phyloP scores from a whole-genome alignment of 768 basidiomycete species.

The Boletus reticuloceps region DNA sequence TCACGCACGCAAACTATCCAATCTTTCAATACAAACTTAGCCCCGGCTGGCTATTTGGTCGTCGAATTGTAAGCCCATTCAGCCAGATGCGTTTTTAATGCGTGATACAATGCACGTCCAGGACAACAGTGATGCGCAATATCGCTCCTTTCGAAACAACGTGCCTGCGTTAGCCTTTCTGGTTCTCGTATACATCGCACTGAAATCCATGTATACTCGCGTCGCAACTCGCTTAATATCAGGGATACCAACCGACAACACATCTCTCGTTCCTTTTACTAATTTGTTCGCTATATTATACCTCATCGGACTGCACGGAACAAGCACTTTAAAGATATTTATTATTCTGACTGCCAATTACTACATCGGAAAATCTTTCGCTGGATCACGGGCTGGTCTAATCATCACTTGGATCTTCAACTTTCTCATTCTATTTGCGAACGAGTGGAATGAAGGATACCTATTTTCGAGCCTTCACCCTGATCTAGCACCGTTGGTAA shows the following conservation, averaged over 20 bases:
- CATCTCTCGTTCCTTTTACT: constrained; percentile 54
- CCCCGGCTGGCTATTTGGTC: constrained; percentile 79
- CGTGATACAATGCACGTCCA: constrained; percentile 28
- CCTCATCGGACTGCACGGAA: constrained; percentile 76
- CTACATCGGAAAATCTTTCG: constrained; percentile 47
- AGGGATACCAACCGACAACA: constrained; percentile 25
- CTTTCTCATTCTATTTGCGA: constrained; percentile 65
- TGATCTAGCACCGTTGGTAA: constrained; percentile 58
- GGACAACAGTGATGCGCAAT: constrained; percentile 94
- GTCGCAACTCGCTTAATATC: constrained; percentile 21
- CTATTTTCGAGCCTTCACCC: constrained; percentile 55
- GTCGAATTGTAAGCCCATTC: constrained; percentile 61
- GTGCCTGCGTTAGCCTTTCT: constrained; percentile 58
- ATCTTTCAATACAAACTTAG: constrained; percentile 58
- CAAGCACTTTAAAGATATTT: constrained; percentile 75
- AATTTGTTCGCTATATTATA: constrained; percentile 60
- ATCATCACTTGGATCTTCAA: constrained; percentile 79
- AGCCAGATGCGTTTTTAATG: not conserved
- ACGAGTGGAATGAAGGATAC: constrained; percentile 77
- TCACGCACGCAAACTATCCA: constrained; percentile 70
- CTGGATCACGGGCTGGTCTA: constrained; percentile 45
- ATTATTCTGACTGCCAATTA: constrained; percentile 72
- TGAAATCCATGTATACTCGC: constrained; percentile 51
- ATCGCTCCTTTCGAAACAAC: constrained; percentile 82
- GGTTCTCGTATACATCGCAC: constrained; percentile 48